Percentiles rank a stretch among this genome's conserved stretches.
These are phyloP conservation scores for Monosporozyma aerobia DNA, from an alignment of 805 yeast species.

Conservation along the genomic window DNA sequence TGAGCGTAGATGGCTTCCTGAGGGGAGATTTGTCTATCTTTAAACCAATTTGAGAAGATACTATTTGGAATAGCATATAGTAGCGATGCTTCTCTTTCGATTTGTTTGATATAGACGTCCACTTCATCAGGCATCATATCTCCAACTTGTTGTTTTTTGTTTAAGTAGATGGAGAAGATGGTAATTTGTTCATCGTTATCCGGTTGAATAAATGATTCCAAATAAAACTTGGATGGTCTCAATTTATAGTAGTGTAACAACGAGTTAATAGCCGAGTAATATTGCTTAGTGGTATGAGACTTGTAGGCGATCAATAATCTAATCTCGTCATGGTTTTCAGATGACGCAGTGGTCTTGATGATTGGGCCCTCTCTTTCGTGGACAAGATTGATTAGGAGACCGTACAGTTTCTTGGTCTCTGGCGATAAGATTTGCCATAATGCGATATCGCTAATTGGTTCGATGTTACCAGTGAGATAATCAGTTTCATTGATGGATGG, in stretches of 20 bases:
- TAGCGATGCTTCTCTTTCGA: constrained; percentile 87
- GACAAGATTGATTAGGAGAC: constrained; percentile 61
- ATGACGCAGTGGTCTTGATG: constrained; percentile 66
- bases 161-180: constrained; percentile 76
- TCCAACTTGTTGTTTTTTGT: constrained; percentile 40
- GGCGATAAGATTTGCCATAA: constrained; percentile 69
- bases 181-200: constrained; percentile 64
- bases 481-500: constrained; percentile 5
- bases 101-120: constrained; percentile 77
- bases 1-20: constrained; percentile 95
- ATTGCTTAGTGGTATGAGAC: constrained; percentile 75
- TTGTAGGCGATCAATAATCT: constrained; percentile 83
- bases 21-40: constrained; percentile 69
- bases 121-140: constrained; percentile 25
- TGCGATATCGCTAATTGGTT: constrained; percentile 65
- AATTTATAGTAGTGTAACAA: constrained; percentile 84
- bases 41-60: constrained; percentile 64
- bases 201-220: constrained; percentile 62
- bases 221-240: constrained; percentile 77
- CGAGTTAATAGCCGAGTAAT: constrained; percentile 77
- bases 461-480: constrained; percentile 36
- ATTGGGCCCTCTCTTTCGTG: constrained; percentile 80
- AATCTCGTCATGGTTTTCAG: constrained; percentile 73
- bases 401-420: constrained; percentile 72
- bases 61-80: constrained; percentile 86